Evolutionary conservation across 176 grass and related monocot genomes (phyloP), one percentile per base, ranked within the genome.

Genomic region (Otatea glauca): DNA sequence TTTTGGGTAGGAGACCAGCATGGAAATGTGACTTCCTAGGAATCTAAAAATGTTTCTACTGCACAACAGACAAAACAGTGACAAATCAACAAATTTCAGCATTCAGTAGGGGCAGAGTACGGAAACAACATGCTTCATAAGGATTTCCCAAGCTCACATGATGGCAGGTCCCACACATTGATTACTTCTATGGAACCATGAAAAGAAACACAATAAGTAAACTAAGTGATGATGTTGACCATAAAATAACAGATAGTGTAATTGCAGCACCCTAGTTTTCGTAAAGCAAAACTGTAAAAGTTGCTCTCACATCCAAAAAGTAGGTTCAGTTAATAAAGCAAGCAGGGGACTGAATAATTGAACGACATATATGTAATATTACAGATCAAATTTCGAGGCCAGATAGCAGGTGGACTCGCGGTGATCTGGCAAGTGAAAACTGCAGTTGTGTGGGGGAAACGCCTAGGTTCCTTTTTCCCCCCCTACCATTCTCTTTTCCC

Each of bases 141-240:
- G 32, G 45, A 70, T 21, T 45, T 77, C 79, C 68, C 80, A n/a
- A 68, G 49, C 84, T 87, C 68, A 8, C 38, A 68, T 15, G 61
- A 83, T 32, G 69, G 70, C 76, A 84, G 64, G 67, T 87, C 75
- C 80, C 85, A 87, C 61, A 15, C 18, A 7, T 76, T 75, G 60
- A 72, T 81, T 45, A 55, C 75, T 47, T 84, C 81, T 91, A 85
- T 9, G 13, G 1, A 70, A 75, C 78, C 13, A n/a, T n/a, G n/a
- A n/a, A 20, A 20, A 42, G 21, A 23, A 29, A 43, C 20, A 49
- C 1, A 3, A 35, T 4, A 3, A 44, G 50, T 61, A n/a, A 39
- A 62, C 39, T 15, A 9, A 55, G 17, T 48, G 47, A 38, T 58
- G 11, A 81, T 66, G 18, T 44, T 68, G 58, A 58, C 13, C 35